Evolutionary conservation across 1,139 yeast genomes (phyloP).

Genomic region (Geotrichum candidum): DNA sequence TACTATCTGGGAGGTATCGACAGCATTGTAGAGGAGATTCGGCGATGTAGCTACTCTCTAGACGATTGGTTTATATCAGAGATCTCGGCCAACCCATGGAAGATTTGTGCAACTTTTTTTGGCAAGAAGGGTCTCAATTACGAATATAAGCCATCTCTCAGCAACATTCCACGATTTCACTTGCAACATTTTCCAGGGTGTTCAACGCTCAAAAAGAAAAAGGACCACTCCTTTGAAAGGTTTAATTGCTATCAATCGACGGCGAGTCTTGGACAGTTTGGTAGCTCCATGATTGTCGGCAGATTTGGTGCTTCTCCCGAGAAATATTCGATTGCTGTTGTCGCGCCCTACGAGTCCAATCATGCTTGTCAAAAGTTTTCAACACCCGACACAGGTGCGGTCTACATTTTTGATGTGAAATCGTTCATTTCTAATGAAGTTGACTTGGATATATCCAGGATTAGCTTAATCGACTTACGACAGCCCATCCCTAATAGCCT

Average conservation of each 20-base stretch:
- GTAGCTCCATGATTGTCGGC: not conserved
- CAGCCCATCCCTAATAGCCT: not conserved
- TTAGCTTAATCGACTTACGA: not conserved
- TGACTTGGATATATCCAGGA: not conserved
- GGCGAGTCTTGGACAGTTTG: not conserved
- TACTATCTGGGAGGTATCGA: slow-evolving; percentile 49
- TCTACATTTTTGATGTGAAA: slow-evolving; percentile 2
- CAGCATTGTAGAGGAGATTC: slow-evolving; percentile 41
- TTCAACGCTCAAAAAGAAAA: not conserved
- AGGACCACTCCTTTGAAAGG: not conserved
- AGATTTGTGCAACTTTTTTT: slow-evolving; percentile 39
- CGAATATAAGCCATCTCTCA: not conserved
- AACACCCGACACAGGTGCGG: slow-evolving; percentile 8
- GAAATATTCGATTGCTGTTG: slow-evolving; percentile 38
- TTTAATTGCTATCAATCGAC: not conserved
- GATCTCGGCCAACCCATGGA: slow-evolving; percentile 37
- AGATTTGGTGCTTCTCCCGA: not conserved
- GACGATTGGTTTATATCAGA: slow-evolving; percentile 40
- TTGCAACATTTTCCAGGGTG: not conserved
- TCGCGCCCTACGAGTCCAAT: slow-evolving; percentile 43
- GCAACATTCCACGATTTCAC: slow-evolving; percentile 10
- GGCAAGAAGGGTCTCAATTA: slow-evolving; percentile 21
- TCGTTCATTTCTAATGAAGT: not conserved
- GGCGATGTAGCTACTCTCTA: slow-evolving; percentile 37
- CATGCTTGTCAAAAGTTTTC: not conserved